A percentile compares a stretch with the other conserved stretches of the same genome.
phyloP scores from a whole-genome alignment of 2,329 filamentous ascomycete genomes.

The Xylariales sp. region DNA sequence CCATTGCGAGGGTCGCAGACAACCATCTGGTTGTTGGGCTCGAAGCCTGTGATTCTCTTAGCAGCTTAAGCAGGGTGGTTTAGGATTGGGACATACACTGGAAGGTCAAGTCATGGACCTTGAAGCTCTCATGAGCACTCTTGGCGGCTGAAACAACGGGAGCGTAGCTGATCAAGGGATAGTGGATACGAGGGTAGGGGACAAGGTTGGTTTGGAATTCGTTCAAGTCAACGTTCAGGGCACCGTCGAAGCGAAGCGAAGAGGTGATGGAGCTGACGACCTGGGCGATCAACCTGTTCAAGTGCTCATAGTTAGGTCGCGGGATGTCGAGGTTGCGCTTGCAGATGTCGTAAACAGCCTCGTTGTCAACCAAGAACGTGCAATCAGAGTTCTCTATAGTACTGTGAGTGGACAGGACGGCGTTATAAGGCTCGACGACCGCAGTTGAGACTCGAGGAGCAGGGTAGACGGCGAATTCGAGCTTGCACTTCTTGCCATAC shows the following conservation, averaged over 20 bases:
- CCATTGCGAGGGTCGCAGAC: slow-evolving; percentile 69
- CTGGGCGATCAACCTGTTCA: slow-evolving; percentile 69
- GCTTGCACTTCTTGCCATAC: slow-evolving; percentile 74
- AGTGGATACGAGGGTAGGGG: slow-evolving; percentile 70
- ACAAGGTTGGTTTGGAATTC: slow-evolving; percentile 76
- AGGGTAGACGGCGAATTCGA: slow-evolving; percentile 69
- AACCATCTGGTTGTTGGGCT: slow-evolving; percentile 77
- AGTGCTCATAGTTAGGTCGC: slow-evolving; percentile 64
- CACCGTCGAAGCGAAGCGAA: slow-evolving; percentile 66
- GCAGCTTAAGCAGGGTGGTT: background rate
- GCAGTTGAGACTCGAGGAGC: slow-evolving; percentile 65
- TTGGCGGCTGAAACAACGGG: slow-evolving; percentile 68
- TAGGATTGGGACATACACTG: slow-evolving; percentile 51
- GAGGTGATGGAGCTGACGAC: slow-evolving; percentile 72
- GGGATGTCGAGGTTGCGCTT: slow-evolving; percentile 66
- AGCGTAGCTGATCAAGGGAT: slow-evolving; percentile 68
- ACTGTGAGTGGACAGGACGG: slow-evolving; percentile 68
- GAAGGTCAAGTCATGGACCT: slow-evolving; percentile 72
- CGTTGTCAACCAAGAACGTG: slow-evolving; percentile 72
- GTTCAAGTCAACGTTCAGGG: slow-evolving; percentile 70
- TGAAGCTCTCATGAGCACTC: slow-evolving; percentile 84
- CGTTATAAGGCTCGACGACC: slow-evolving; percentile 71
- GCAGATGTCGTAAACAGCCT: slow-evolving; percentile 73
- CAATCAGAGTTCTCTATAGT: slow-evolving; percentile 76
- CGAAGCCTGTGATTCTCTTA: slow-evolving; percentile 50